phyloP scores from a whole-genome alignment of 1,284 basidiomycete species.

The Naganishia cerealis region DNA sequence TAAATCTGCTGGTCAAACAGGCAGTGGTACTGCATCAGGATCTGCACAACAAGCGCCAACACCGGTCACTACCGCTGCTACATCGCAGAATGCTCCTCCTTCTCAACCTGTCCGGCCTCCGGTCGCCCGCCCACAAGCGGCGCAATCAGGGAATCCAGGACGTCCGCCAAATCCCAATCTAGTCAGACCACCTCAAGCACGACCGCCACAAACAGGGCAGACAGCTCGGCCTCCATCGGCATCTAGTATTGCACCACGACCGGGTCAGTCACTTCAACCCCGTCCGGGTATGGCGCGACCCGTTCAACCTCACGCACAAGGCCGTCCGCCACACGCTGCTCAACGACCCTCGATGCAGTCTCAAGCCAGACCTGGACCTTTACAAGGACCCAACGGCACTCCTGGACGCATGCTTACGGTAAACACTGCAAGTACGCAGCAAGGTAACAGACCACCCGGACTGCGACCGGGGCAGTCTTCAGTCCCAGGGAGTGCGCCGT shows the following conservation, averaged over 20 bases:
- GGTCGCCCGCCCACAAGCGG: conserved; percentile 18
- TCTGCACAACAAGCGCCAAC: conserved; percentile 9
- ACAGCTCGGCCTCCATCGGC: conserved; percentile 4
- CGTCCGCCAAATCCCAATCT: conserved; percentile 6
- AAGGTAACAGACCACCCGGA: conserved; percentile 8
- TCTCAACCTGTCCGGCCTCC: conserved; percentile 11
- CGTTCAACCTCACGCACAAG: conserved; percentile 23
- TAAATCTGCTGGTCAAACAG: conserved; percentile 1
- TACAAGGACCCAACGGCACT: conserved; percentile 19
- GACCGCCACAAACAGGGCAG: conserved; percentile 15
- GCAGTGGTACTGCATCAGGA: not conserved
- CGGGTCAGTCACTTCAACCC: conserved; percentile 7
- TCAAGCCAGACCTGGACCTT: conserved; percentile 21
- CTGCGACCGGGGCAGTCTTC: conserved; percentile 18
- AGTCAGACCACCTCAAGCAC: conserved; percentile 9
- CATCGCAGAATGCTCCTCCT: not conserved
- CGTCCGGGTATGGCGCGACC: conserved; percentile 25
- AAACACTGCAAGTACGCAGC: conserved; percentile 4
- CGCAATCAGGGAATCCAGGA: not conserved
- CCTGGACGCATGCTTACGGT: conserved; percentile 8
- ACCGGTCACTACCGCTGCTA: not conserved
- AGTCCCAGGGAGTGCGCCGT: conserved; percentile 14
- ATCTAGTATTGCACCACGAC: conserved; percentile 9
- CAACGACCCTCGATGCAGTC: conserved; percentile 12
- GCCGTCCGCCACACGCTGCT: conserved; percentile 14